Conservation (phyloP, 2,329 filamentous ascomycete species). For the Talaromyces sp. region DNA sequence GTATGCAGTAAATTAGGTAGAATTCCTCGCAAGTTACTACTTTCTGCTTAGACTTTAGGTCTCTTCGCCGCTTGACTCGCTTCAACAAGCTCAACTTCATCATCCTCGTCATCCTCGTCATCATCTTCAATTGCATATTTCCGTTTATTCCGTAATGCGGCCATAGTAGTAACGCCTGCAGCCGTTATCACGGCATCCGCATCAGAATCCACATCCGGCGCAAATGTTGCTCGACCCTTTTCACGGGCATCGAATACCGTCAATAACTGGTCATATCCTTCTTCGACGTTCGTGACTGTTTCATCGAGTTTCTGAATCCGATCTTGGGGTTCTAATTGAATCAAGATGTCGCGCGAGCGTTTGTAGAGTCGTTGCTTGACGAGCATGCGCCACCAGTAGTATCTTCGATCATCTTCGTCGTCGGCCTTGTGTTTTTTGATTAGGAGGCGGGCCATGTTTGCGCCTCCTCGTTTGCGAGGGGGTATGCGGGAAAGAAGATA, state of each 20-base stretch:
- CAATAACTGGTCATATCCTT: slow-evolving; percentile 55
- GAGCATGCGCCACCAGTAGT: slow-evolving; percentile 62
- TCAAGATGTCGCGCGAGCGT: slow-evolving; percentile 54
- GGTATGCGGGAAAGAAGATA: slow-evolving; percentile 56
- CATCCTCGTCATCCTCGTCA: slow-evolving; percentile 18
- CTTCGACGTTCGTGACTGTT: slow-evolving; percentile 53
- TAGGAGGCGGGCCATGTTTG: slow-evolving; percentile 49
- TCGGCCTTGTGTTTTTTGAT: slow-evolving; percentile 43
- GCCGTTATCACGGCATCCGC: slow-evolving; percentile 16
- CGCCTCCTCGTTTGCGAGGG: slow-evolving; percentile 42
- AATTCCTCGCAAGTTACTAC: neutral
- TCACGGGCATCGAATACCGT: slow-evolving; percentile 35
- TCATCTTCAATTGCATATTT: slow-evolving; percentile 29
- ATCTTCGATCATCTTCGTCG: slow-evolving; percentile 53
- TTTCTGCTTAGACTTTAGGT: slow-evolving; percentile 24
- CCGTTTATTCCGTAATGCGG: slow-evolving; percentile 23
- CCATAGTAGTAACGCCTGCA: slow-evolving; percentile 15
- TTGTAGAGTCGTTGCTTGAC: slow-evolving; percentile 59
- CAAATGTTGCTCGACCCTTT: slow-evolving; percentile 20
- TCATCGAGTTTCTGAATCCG: slow-evolving; percentile 56
- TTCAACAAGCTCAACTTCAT: slow-evolving; percentile 21
- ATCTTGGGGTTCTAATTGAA: slow-evolving; percentile 54
- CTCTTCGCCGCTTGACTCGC: slow-evolving; percentile 26
- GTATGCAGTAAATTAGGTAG: neutral
- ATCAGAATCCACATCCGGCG: slow-evolving; percentile 15